Conservation (phyloP, 805 yeast species). For the Barnettozyma vustinii region DNA sequence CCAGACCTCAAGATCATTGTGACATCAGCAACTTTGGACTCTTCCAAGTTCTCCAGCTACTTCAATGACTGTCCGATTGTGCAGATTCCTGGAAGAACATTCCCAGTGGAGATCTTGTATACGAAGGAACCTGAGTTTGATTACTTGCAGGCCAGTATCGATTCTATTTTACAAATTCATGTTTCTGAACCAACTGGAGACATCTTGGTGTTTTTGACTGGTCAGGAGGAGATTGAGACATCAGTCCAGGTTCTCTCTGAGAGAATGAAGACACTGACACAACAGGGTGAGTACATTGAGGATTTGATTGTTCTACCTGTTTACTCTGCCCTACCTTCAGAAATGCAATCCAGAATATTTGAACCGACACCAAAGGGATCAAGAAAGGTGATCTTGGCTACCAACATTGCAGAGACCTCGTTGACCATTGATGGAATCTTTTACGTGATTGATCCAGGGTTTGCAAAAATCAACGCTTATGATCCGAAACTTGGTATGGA, state of each 20-base stretch:
- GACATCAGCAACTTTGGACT: slow-evolving; percentile 91
- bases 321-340: slow-evolving; percentile 87
- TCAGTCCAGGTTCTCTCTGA: slow-evolving; percentile 71
- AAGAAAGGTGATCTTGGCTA: slow-evolving; percentile 87
- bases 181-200: slow-evolving; percentile 75
- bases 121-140: slow-evolving; percentile 82
- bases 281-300: slow-evolving; percentile 45
- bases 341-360: slow-evolving; percentile 82
- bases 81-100: slow-evolving; percentile 84
- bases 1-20: slow-evolving; percentile 74
- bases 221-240: slow-evolving; percentile 93
- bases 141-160: slow-evolving; percentile 77
- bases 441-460: slow-evolving; percentile 93
- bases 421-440: slow-evolving; percentile 91
- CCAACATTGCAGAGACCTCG: slow-evolving; percentile 96
- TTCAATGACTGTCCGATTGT: slow-evolving; percentile 80
- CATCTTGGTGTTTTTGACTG: slow-evolving; percentile 77
- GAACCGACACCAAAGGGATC: slow-evolving; percentile 81
- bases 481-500: slow-evolving; percentile 92
- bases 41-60: slow-evolving; percentile 74
- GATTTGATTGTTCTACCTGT: slow-evolving; percentile 81
- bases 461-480: slow-evolving; percentile 83
- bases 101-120: slow-evolving; percentile 80
- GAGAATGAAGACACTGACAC: slow-evolving; percentile 49
- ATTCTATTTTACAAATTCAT: slow-evolving; percentile 83